These are phyloP conservation scores for Rutstroemia sp. DNA, from an alignment of 2,329 filamentous ascomycete genomes.

Conservation along the genomic window DNA sequence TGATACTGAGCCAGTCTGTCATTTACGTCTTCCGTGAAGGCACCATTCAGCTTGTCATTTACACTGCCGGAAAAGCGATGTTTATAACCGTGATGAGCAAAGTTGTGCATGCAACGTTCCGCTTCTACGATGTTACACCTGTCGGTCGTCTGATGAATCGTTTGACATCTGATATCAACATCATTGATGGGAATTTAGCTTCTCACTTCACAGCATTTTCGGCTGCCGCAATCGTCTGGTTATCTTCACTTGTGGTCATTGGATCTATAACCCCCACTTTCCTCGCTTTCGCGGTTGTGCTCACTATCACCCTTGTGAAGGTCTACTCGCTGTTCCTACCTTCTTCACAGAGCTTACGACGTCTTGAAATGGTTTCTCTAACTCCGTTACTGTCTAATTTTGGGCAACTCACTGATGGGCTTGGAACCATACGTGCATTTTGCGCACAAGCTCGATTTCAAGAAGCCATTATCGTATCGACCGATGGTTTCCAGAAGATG, in stretches of 20 bases:
- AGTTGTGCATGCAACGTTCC: constrained; percentile 75
- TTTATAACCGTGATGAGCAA: constrained; percentile 66
- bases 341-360: constrained; percentile 72
- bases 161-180: constrained; percentile 82
- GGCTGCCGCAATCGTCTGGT: constrained; percentile 63
- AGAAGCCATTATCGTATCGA: constrained; percentile 68
- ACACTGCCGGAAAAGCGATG: constrained; percentile 67
- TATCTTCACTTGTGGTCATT: constrained; percentile 69
- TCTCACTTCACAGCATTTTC: constrained; percentile 64
- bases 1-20: constrained; percentile 55
- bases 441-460: constrained; percentile 74
- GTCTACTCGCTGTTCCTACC: constrained; percentile 75
- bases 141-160: constrained; percentile 88
- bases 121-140: constrained; percentile 86
- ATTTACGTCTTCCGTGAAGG: constrained; percentile 55
- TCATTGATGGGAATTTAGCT: constrained; percentile 81
- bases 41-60: constrained; percentile 69
- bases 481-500: constrained; percentile 87
- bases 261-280: constrained; percentile 72
- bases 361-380: constrained; percentile 83
- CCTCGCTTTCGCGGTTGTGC: constrained; percentile 59
- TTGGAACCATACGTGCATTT: constrained; percentile 82
- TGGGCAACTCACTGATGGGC: constrained; percentile 74
- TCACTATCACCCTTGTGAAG: constrained; percentile 62
- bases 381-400: constrained; percentile 91